These are phyloP conservation scores for Helotiales sp. DNA, from an alignment of 2,329 filamentous ascomycete genomes.

Conservation along the genomic window DNA sequence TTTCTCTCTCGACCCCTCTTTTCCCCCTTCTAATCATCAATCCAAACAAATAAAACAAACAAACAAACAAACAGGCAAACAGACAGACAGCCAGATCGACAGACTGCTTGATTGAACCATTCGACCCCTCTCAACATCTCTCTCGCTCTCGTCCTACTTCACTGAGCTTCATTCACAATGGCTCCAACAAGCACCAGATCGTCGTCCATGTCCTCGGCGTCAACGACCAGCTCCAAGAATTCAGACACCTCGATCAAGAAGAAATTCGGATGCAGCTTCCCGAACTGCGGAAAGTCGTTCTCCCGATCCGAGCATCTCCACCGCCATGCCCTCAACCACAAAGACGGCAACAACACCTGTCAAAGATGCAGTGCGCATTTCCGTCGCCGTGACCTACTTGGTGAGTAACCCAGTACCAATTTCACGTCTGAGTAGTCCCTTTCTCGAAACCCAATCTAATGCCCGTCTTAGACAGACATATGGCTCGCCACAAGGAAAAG, in stretches of 20 bases:
- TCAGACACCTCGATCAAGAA: constrained; percentile 36
- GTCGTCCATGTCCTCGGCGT: constrained; percentile 38
- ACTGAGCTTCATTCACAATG: constrained; percentile 28
- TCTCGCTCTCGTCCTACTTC: not conserved
- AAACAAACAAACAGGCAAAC: constrained; percentile 9
- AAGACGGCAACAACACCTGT: constrained; percentile 55
- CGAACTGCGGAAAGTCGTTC: constrained; percentile 52
- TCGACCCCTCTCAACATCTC: not conserved
- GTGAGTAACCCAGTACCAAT: constrained; percentile 44
- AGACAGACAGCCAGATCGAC: not conserved
- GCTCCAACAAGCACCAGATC: constrained; percentile 36
- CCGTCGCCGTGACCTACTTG: constrained; percentile 58
- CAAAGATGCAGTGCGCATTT: constrained; percentile 60
- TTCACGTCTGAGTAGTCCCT: not conserved
- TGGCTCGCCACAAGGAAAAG: constrained; percentile 52
- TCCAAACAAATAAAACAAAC: no score
- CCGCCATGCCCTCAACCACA: constrained; percentile 57
- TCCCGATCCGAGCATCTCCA: constrained; percentile 57
- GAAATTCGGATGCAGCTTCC: constrained; percentile 48
- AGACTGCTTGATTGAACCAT: no score
- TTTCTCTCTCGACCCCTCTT: constrained; percentile 31
- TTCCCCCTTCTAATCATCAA: constrained; percentile 16
- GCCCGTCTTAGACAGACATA: constrained; percentile 54
- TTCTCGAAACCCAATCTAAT: constrained; percentile 17
- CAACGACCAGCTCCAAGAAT: constrained; percentile 34